Evolutionary conservation across 805 yeast genomes (phyloP), one percentile per base, ranked within the genome.

Genomic region (Isabelozyma heimii): DNA sequence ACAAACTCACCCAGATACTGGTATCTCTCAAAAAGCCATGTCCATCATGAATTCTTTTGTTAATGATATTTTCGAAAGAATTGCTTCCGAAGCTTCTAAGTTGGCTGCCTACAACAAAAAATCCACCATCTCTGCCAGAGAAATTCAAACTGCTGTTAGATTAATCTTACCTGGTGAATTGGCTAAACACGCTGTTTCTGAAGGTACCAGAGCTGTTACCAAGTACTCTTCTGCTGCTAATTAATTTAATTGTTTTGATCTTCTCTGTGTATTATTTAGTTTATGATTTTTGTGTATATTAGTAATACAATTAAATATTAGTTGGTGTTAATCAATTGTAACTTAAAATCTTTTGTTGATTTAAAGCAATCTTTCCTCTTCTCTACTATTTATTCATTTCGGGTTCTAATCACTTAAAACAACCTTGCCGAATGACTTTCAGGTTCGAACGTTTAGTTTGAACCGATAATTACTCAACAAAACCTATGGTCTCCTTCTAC

Each of bases 91-190:
- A 57, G 71, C 71, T 41, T 66, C 71, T 51, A 66, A 66, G 62
- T 66, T 66, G 63, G 71, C 71, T 57, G 69, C 71, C 52, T 66
- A 66, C 68, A 66, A 65, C 67, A 66, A 66, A 63, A 66, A 66
- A 63, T 66, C 71, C 42, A 66, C 71, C 61, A 66, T 66, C 48
- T 66, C 71, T 40, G 70, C 71, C 47, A 66, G 71, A 66, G 71
- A 66, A 52, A 66, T 66, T 57, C 71, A 66, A 53, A 66, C 71
- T 45, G 69, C 71, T 40, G 71, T 66, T 44, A 66, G 70, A 63
- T 66, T 66, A 64, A 66, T 66, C 63, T 66, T 66, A 62, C 71
- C 71, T 40, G 71, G 71, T 62, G 71, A 66, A 57, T 66, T 66
- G 61, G 71, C 71, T 46, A 66, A 66, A 68, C 71, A 66, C 62